Percentiles rank a stretch among this genome's conserved stretches.
Evolutionary conservation across 495 filamentous ascomycete genomes (phyloP).

Genomic region (Acidiella bohemica): DNA sequence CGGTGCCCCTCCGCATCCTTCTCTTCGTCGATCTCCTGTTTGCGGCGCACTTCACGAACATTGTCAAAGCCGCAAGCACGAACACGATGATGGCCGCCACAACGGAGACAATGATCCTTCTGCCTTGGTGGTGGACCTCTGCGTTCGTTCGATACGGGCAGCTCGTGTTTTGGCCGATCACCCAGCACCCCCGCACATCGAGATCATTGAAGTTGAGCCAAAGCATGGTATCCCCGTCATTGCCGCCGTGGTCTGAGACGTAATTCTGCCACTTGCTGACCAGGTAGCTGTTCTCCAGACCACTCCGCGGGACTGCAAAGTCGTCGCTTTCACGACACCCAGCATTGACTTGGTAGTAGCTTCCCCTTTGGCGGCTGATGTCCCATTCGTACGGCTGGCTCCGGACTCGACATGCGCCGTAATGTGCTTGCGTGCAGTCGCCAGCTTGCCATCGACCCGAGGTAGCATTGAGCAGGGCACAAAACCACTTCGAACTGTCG

Average conservation of each 20-base stretch:
- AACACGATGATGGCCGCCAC: slow-evolving; percentile 47
- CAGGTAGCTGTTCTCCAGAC: slow-evolving; percentile 49
- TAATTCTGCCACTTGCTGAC: slow-evolving; percentile 20
- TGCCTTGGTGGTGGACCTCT: slow-evolving; percentile 28
- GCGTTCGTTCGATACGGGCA: slow-evolving; percentile 39
- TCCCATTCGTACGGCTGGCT: slow-evolving; percentile 42
- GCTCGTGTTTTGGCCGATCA: slow-evolving; percentile 35
- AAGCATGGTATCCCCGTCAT: slow-evolving; percentile 21
- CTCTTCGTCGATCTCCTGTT: slow-evolving; percentile 41
- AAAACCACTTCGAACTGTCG: too few species aligned
- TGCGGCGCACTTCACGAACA: slow-evolving; percentile 51
- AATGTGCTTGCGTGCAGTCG: slow-evolving; percentile 39
- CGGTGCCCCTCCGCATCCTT: slow-evolving; percentile 38
- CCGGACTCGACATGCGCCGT: slow-evolving; percentile 40
- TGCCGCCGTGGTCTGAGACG: slow-evolving; percentile 16
- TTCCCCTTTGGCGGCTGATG: slow-evolving; percentile 29
- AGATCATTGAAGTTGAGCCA: slow-evolving; percentile 50
- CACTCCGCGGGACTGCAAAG: slow-evolving; percentile 44
- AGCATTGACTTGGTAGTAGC: slow-evolving; percentile 34
- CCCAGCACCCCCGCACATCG: slow-evolving; percentile 45
- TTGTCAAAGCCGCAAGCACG: slow-evolving; percentile 42
- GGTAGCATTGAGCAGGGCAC: slow-evolving; percentile 37
- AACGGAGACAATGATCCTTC: slow-evolving; percentile 44
- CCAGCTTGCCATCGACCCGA: slow-evolving; percentile 42
- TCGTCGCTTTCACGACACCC: slow-evolving; percentile 18